Base-by-base conservation (phyloP, 805 yeast genomes). In the Isabelozyma pseudorhagii region DNA sequence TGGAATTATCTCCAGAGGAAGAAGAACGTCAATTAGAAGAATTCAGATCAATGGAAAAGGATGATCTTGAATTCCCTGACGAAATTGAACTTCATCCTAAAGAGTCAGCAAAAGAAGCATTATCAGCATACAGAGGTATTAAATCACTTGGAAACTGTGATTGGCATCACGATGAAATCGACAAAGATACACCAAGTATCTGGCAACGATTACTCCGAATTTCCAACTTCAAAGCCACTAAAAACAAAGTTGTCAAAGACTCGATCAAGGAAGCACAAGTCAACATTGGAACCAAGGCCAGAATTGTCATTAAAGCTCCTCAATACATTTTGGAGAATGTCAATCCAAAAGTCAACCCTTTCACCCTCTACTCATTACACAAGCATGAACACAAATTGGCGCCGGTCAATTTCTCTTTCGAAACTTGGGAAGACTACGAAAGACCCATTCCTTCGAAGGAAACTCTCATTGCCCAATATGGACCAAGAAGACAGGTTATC, bases 41-140 rank as follows among this genome's bases (percentile, higher is more conserved):
- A 59, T 91, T 77, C 71, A 81, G 94, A 57, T 76, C 75, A 39
- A 67, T 81, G 53, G 97, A 84, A 56, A 80, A 80, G 51, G 97
- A 92, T 48, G 97, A 90, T 64, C 78, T 82, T 36, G 97, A 92
- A 59, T 94, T 91, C 75, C 98, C 98, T 0, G 99, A 94, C 69
- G 99, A 94, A 70, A 71, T 93, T 49, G 98, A 94, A 66, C 71
- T 94, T 41, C 79, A 77, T 43, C 97, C 97, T 29, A 63, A 68
- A 5, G 92, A 81, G 55, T 78, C 87, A 5, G 98, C 89, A 8
- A 80, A 79, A 58, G 90, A 91, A 54, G 79, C 89, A 54, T 75
- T 94, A 50, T 69, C 76, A 29, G 81, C 91, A 53, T 93, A 90
- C 68, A 80, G 97, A 67, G 98, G 98, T 51, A 79, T 92, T 55